A percentile compares a stretch with the other conserved stretches of the same genome.
Conservation (phyloP, 208 protist species). For the Acanthamoeba royreba region DNA sequence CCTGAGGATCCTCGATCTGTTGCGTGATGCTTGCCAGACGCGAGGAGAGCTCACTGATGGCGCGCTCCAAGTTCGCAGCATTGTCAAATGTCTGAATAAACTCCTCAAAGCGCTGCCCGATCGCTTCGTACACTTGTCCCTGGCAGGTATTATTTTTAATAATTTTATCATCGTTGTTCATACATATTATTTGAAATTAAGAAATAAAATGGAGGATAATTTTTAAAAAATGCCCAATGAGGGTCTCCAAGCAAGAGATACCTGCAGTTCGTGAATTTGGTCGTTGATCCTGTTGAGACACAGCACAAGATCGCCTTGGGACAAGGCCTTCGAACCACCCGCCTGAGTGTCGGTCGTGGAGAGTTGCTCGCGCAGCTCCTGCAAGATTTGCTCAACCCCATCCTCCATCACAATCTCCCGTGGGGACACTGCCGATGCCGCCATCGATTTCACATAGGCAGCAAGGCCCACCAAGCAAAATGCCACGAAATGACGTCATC, state of each 20-base stretch:
- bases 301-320: neutral
- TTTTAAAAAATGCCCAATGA: neutral
- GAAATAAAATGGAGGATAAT: too few relatives aligned
- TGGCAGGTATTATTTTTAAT: neutral
- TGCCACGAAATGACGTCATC: neutral
- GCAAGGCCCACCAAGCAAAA: too few relatives aligned
- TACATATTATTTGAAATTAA: too few relatives aligned
- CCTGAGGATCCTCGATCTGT: neutral
- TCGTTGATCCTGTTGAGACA: conserved; percentile 10
- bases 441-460: too few relatives aligned
- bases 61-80: neutral
- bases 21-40: neutral
- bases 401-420: too few relatives aligned
- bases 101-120: neutral
- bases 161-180: too few relatives aligned
- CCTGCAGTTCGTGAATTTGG: neutral
- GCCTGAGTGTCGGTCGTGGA: neutral
- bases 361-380: neutral
- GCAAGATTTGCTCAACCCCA: neutral
- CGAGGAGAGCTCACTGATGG: neutral
- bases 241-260: neutral
- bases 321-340: neutral
- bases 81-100: neutral
- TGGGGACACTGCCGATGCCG: too few relatives aligned
- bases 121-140: conserved; percentile 11